Percentiles rank a stretch among this genome's conserved stretches.
phyloP scores from a whole-genome alignment of 208 protist genomes.

The Acanthamoeba triangularis region DNA sequence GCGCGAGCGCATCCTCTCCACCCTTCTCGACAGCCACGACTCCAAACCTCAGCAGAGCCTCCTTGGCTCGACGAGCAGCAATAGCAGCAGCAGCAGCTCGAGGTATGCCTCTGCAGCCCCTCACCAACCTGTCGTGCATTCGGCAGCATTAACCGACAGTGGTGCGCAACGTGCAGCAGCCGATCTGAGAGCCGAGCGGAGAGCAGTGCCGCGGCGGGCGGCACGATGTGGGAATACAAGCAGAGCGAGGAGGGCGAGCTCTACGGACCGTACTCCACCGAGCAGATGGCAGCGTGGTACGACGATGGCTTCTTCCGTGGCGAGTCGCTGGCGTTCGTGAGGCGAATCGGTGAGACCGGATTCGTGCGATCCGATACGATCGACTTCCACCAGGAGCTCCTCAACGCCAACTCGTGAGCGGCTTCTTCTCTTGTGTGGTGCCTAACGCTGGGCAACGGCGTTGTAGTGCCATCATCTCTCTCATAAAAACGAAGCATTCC shows the following conservation, averaged over 20 bases:
- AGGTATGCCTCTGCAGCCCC: too few relatives aligned
- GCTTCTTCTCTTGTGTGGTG: too few relatives aligned
- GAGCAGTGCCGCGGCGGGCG: background rate
- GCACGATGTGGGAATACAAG: slow-evolving; percentile 36
- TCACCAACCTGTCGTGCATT: too few relatives aligned
- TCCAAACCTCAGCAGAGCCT: background rate
- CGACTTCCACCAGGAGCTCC: background rate
- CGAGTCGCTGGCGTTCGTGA: background rate
- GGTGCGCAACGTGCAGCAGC: background rate
- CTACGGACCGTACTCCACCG: background rate
- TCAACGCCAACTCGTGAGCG: background rate
- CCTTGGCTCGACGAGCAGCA: background rate
- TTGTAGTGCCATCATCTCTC: too few relatives aligned
- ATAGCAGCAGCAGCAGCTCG: background rate
- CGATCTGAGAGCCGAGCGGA: background rate
- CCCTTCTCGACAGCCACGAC: background rate
- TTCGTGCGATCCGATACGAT: background rate
- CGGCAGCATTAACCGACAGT: too few relatives aligned
- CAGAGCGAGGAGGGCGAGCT: background rate
- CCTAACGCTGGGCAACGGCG: too few relatives aligned
- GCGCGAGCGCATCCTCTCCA: background rate
- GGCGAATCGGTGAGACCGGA: background rate
- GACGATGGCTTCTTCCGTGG: slow-evolving; percentile 3
- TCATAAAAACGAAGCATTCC: too few relatives aligned
- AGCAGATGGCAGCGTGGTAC: background rate